A percentile compares a stretch with the other conserved stretches of the same genome.
Conservation (phyloP, 495 filamentous ascomycete species). For the Mytilinidion resinicola region DNA sequence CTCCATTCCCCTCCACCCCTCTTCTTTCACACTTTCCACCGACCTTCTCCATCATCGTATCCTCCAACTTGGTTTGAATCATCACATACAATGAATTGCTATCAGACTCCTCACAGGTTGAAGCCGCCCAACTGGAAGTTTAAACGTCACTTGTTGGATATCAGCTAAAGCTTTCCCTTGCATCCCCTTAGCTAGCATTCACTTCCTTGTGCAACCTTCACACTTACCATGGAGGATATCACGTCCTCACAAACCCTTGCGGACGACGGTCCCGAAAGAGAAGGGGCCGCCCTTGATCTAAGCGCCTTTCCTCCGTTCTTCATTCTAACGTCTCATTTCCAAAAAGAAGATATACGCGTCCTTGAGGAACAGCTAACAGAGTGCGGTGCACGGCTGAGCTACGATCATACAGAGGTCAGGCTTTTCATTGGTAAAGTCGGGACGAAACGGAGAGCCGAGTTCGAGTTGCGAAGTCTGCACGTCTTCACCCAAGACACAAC, state of each 20-base stretch:
- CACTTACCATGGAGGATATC: conserved; percentile 7
- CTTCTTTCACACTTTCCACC: background rate
- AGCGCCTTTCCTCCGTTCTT: conserved; percentile 60
- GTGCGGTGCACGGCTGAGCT: conserved; percentile 54
- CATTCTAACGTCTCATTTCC: conserved; percentile 66
- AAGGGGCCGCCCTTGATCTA: conserved; percentile 22
- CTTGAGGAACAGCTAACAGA: conserved; percentile 57
- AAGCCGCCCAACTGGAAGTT: background rate
- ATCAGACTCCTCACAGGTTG: background rate
- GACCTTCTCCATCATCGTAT: background rate
- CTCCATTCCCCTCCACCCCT: background rate
- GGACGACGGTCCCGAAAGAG: background rate
- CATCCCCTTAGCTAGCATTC: conserved; percentile 6
- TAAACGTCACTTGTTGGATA: conserved; percentile 12
- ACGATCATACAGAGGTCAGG: conserved; percentile 63
- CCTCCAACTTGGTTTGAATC: background rate
- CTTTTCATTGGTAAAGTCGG: conserved; percentile 67
- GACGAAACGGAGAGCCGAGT: conserved; percentile 60
- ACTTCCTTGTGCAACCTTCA: conserved; percentile 6
- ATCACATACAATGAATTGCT: conserved; percentile 3
- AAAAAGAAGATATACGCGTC: conserved; percentile 51
- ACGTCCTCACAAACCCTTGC: conserved; percentile 18
- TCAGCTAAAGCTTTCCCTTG: conserved; percentile 14
- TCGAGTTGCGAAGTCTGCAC: conserved; percentile 67
- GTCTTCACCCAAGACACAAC: conserved; percentile 53